These are phyloP conservation scores for Zymoseptoria brevis DNA, from an alignment of 2,329 filamentous ascomycete species.

Conservation along the genomic window DNA sequence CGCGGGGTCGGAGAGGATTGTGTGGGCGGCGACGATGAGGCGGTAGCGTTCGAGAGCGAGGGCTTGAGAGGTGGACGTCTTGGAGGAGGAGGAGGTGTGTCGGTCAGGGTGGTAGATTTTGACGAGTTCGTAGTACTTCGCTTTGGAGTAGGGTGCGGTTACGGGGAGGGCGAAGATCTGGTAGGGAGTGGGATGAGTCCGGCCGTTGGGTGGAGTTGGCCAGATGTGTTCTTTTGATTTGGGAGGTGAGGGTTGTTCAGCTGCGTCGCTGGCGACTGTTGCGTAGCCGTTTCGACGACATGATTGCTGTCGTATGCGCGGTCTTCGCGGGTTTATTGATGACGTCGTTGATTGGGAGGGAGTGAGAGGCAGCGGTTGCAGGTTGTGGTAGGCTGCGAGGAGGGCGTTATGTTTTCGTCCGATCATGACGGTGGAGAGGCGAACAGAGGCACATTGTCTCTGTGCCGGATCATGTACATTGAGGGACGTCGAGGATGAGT, in stretches of 20 bases:
- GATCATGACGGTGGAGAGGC: conserved; percentile 28
- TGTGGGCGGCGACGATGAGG: conserved; percentile 77
- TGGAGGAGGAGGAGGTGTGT: conserved; percentile 34
- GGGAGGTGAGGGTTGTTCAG: conserved; percentile 16
- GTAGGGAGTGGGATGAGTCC: conserved; percentile 66
- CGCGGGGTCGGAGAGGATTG: conserved; percentile 72
- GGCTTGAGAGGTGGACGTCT: conserved; percentile 46
- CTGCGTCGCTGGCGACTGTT: conserved; percentile 23
- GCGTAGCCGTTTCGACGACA: conserved; percentile 22
- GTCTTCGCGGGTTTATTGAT: conserved; percentile 32
- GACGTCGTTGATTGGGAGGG: conserved; percentile 32
- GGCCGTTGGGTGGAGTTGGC: conserved; percentile 31
- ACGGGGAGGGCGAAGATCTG: conserved; percentile 65
- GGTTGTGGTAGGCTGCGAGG: conserved; percentile 23
- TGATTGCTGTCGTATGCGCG: conserved; percentile 24
- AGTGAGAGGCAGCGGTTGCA: conserved; percentile 20
- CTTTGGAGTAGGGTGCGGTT: conserved; percentile 68
- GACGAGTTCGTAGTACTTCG: conserved; percentile 79
- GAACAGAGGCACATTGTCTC: conserved; percentile 16
- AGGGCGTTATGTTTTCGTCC: conserved; percentile 30
- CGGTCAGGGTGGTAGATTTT: conserved; percentile 91
- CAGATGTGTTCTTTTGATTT: conserved; percentile 20
- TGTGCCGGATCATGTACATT: conserved; percentile 1
- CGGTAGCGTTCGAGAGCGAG: conserved; percentile 81
- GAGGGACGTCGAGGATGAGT: not conserved